These are phyloP conservation scores for Hygrocybe coccinea DNA, from an alignment of 768 basidiomycete genomes.

Conservation along the genomic window DNA sequence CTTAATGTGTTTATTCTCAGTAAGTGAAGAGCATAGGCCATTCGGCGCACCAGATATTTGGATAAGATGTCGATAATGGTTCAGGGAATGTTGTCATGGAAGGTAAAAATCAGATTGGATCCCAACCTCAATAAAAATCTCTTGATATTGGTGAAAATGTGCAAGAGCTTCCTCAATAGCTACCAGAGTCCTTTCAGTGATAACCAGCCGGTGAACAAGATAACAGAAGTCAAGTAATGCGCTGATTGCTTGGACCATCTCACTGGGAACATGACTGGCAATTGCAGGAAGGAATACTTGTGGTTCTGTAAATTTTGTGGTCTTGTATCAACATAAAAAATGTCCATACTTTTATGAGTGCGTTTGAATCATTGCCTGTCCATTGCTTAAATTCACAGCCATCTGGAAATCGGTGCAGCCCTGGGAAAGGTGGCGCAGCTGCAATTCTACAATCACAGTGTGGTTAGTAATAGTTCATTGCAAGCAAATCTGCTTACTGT, in stretches of 20 bases:
- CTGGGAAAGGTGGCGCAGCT: constrained; percentile 7
- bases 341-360: constrained; percentile 9
- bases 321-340: background rate
- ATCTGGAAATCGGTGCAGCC: constrained; percentile 6
- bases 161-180: constrained; percentile 6
- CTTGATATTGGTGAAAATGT: constrained; percentile 11
- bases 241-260: constrained; percentile 13
- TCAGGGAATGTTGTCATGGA: constrained; percentile 17
- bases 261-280: constrained; percentile 13
- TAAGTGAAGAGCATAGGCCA: constrained; percentile 22
- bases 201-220: constrained; percentile 12
- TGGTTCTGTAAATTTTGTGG: background rate
- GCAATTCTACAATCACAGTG: constrained; percentile 7
- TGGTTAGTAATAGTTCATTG: too few species aligned
- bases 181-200: constrained; percentile 7
- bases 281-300: constrained; percentile 22
- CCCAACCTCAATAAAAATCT: constrained; percentile 12
- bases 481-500: background rate
- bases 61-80: constrained; percentile 16
- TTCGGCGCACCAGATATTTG: constrained; percentile 17
- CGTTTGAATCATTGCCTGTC: constrained; percentile 13
- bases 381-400: constrained; percentile 11
- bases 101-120: constrained; percentile 13
- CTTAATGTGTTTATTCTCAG: constrained; percentile 7
- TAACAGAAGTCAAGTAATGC: constrained; percentile 25